Conservation (phyloP, 148 eudicot genomes). For the Silene uniflora region DNA sequence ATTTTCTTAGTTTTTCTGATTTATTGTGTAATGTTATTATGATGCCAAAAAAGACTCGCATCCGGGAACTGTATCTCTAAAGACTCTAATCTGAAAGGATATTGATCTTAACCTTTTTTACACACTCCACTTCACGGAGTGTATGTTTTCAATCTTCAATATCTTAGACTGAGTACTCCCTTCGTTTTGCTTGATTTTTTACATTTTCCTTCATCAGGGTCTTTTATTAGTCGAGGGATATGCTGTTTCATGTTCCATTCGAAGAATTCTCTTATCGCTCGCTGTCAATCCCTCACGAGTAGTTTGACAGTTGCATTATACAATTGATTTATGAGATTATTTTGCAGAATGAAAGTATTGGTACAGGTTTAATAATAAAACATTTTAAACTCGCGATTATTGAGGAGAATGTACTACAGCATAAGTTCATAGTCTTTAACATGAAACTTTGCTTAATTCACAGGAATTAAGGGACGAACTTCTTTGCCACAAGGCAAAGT, state of each 20-base stretch:
- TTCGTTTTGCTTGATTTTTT: too few relatives aligned
- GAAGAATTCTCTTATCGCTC: too few relatives aligned
- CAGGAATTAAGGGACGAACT: not conserved
- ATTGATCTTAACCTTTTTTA: not conserved
- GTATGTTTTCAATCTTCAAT: not conserved
- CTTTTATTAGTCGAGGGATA: too few relatives aligned
- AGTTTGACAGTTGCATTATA: too few relatives aligned
- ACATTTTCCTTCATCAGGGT: too few relatives aligned
- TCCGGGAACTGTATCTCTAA: not conserved
- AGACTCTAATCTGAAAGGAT: not conserved
- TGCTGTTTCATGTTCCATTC: too few relatives aligned
- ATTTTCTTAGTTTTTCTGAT: not conserved
- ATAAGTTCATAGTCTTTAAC: not conserved
- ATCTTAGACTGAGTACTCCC: too few relatives aligned
- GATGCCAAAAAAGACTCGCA: not conserved
- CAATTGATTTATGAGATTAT: too few relatives aligned
- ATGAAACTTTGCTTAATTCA: not conserved
- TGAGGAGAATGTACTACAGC: not conserved
- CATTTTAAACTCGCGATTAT: too few relatives aligned
- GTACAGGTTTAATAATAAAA: too few relatives aligned
- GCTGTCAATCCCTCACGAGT: too few relatives aligned
- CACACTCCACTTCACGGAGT: not conserved
- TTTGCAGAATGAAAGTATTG: too few relatives aligned
- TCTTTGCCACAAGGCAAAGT: constrained; percentile 29
- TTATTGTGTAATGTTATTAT: constrained; percentile 14